These are phyloP conservation scores for Macrolepiota dolichaula DNA, from an alignment of 768 basidiomycete species.

Conservation along the genomic window DNA sequence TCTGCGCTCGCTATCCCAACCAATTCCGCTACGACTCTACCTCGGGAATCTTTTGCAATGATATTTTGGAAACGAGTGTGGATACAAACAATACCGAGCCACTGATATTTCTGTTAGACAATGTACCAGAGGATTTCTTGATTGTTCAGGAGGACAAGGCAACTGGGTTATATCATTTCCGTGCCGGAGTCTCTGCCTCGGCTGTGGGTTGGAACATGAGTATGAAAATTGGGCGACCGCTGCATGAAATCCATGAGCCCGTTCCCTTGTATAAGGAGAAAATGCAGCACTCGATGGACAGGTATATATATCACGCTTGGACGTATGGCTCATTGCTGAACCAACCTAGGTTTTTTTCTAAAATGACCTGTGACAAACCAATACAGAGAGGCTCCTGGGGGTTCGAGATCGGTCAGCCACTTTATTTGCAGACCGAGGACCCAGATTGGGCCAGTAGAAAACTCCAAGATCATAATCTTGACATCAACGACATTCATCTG, in stretches of 20 bases:
- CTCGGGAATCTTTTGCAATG: slow-evolving; percentile 37
- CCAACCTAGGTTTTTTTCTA: slow-evolving; percentile 41
- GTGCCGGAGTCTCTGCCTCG: slow-evolving; percentile 44
- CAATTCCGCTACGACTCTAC: slow-evolving; percentile 38
- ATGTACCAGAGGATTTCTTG: slow-evolving; percentile 52
- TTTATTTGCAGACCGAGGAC: slow-evolving; percentile 40
- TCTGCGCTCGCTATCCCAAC: slow-evolving; percentile 54
- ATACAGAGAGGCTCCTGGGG: slow-evolving; percentile 54
- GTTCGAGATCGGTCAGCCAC: slow-evolving; percentile 45
- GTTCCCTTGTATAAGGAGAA: slow-evolving; percentile 50
- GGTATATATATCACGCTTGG: slow-evolving; percentile 24
- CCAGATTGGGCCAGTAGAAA: slow-evolving; percentile 31
- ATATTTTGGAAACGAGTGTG: slow-evolving; percentile 32
- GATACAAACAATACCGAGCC: slow-evolving; percentile 30
- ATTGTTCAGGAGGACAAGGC: slow-evolving; percentile 37
- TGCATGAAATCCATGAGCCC: slow-evolving; percentile 43
- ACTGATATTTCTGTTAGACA: slow-evolving; percentile 41
- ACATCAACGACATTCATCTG: slow-evolving; percentile 37
- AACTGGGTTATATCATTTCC: slow-evolving; percentile 40
- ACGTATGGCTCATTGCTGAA: neutral
- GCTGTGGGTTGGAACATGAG: slow-evolving; percentile 47
- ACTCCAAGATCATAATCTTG: slow-evolving; percentile 30
- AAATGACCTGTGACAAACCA: slow-evolving; percentile 42
- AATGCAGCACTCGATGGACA: slow-evolving; percentile 46
- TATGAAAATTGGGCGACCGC: slow-evolving; percentile 43